Evolutionary conservation across 2,329 filamentous ascomycete genomes (phyloP).

Genomic region (Knoxdaviesia proteae): DNA sequence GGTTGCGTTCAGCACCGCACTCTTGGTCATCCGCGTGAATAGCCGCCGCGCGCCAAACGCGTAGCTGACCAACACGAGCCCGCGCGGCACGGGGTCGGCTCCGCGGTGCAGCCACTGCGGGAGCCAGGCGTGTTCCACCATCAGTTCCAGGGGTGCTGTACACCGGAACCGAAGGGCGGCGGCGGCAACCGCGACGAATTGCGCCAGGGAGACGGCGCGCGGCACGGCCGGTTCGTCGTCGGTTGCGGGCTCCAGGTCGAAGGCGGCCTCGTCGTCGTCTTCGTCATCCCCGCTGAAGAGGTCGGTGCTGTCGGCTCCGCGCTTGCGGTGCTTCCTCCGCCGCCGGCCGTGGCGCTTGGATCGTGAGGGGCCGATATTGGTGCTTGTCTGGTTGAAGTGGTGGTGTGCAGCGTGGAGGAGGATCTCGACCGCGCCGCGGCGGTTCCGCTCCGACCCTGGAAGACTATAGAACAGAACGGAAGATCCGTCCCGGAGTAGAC

Average conservation of each 20-base stretch:
- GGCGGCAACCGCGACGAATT: constrained; percentile 30
- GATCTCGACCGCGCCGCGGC: constrained; percentile 14
- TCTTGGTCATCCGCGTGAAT: constrained; percentile 28
- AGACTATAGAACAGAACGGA: too few relatives aligned
- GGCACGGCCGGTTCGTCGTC: constrained; percentile 13
- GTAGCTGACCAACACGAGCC: constrained; percentile 29
- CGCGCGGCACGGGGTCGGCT: constrained; percentile 26
- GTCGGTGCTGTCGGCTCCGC: too few relatives aligned
- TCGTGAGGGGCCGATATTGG: too few relatives aligned
- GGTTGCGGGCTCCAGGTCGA: too few relatives aligned
- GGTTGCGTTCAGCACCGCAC: constrained; percentile 22
- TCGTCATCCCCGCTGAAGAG: too few relatives aligned
- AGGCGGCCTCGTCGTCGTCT: too few relatives aligned
- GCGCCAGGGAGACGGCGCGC: constrained; percentile 22
- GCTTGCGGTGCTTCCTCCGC: too few relatives aligned
- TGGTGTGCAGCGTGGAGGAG: constrained; percentile 30
- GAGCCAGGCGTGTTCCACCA: constrained; percentile 30
- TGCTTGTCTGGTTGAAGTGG: constrained; percentile 16
- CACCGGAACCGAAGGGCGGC: constrained; percentile 27
- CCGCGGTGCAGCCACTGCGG: constrained; percentile 28
- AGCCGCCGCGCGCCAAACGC: constrained; percentile 26
- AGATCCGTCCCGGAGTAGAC: too few relatives aligned
- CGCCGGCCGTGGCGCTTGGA: too few relatives aligned
- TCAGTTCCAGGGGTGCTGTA: constrained; percentile 26
- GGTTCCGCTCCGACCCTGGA: too few relatives aligned